These are phyloP conservation scores for Fusarium odoratissimum DNA, from an alignment of 2,329 filamentous ascomycete species.

Conservation along the genomic window DNA sequence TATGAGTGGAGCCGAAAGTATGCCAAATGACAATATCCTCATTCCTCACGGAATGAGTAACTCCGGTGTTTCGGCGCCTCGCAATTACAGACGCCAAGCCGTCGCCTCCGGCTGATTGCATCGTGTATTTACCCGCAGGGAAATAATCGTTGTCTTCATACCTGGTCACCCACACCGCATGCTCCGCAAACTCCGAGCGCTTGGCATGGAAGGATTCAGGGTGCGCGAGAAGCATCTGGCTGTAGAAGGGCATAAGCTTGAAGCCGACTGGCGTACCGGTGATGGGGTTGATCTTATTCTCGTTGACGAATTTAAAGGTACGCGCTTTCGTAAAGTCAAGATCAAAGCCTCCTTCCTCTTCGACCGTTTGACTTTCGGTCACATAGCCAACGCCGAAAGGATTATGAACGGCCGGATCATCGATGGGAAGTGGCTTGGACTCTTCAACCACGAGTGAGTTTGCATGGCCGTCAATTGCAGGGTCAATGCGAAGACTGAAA, in stretches of 20 bases:
- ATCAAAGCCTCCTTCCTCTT: slow-evolving; percentile 59
- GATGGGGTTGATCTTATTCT: slow-evolving; percentile 54
- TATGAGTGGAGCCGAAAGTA: slow-evolving; percentile 71
- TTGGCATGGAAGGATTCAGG: slow-evolving; percentile 53
- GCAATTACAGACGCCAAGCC: slow-evolving; percentile 50
- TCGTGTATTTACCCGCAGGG: slow-evolving; percentile 57
- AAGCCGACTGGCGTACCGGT: slow-evolving; percentile 59
- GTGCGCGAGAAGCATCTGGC: slow-evolving; percentile 58
- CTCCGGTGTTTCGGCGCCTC: slow-evolving; percentile 39
- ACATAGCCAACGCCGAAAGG: slow-evolving; percentile 62
- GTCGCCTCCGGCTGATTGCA: slow-evolving; percentile 59
- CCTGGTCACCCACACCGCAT: slow-evolving; percentile 59
- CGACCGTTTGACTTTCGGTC: slow-evolving; percentile 57
- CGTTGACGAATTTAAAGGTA: slow-evolving; percentile 62
- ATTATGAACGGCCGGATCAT: slow-evolving; percentile 57
- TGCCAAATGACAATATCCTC: slow-evolving; percentile 69
- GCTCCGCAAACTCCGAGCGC: slow-evolving; percentile 57
- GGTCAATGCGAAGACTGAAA: slow-evolving; percentile 74
- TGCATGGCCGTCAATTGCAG: slow-evolving; percentile 68
- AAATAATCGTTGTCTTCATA: slow-evolving; percentile 58
- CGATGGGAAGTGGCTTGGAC: slow-evolving; percentile 56
- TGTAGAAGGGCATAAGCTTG: slow-evolving; percentile 59
- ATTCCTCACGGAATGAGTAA: slow-evolving; percentile 56
- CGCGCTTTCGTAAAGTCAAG: slow-evolving; percentile 62
- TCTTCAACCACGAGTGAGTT: slow-evolving; percentile 63